Percentiles rank a stretch among this genome's conserved stretches.
These are phyloP conservation scores for Saccharum spontaneum DNA, from an alignment of 176 grass and related monocot species.

Conservation along the genomic window DNA sequence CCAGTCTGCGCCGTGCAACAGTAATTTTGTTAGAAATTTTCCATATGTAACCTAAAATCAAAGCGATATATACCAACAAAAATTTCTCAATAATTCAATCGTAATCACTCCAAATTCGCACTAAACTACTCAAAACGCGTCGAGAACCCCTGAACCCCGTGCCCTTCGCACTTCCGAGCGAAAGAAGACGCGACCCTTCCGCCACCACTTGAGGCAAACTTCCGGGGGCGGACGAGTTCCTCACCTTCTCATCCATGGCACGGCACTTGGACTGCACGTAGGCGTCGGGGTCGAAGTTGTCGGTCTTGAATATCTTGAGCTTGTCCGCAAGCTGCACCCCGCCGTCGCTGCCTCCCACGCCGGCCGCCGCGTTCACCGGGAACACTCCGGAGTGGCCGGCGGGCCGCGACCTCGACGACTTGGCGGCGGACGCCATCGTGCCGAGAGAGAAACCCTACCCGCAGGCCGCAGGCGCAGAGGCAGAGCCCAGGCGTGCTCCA, in stretches of 20 bases:
- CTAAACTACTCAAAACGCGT: neutral
- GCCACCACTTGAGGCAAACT: neutral
- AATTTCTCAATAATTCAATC: neutral
- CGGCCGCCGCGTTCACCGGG: conserved; percentile 28
- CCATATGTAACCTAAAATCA: neutral
- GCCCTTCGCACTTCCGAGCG: neutral
- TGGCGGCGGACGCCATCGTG: conserved; percentile 64
- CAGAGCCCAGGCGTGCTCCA: neutral
- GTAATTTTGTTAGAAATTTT: neutral
- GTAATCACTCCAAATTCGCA: neutral
- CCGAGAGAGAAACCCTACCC: conserved; percentile 19
- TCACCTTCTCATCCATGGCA: conserved; percentile 87
- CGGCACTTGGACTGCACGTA: conserved; percentile 99
- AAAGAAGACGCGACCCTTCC: neutral
- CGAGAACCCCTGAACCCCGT: neutral
- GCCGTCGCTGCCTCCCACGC: conserved; percentile 28
- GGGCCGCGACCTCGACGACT: conserved; percentile 76
- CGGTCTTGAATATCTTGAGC: conserved; percentile 98
- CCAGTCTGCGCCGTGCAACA: neutral
- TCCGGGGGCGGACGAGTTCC: neutral
- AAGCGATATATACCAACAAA: neutral
- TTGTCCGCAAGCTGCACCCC: conserved; percentile 78
- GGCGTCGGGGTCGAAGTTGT: conserved; percentile 94
- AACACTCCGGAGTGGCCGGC: conserved; percentile 61
- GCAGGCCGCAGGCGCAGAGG: neutral